phyloP scores from a whole-genome alignment of 768 basidiomycete species.

The Collybia nuda region DNA sequence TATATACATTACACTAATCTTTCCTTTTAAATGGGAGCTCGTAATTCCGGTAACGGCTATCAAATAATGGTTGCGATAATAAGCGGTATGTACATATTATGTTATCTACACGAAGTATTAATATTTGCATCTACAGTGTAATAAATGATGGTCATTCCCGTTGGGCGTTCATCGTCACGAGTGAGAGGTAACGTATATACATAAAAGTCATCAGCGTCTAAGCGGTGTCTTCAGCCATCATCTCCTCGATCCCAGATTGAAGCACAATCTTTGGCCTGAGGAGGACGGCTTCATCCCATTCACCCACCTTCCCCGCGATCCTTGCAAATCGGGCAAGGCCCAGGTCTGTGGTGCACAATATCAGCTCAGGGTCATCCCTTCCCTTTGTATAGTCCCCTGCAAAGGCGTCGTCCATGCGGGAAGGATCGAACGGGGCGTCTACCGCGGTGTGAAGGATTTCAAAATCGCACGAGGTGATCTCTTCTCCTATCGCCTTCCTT shows the following conservation, averaged over 20 bases:
- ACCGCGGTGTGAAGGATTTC: slow-evolving; percentile 46
- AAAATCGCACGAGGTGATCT: slow-evolving; percentile 56
- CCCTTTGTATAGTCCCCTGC: slow-evolving; percentile 15
- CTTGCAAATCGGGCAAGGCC: slow-evolving; percentile 45
- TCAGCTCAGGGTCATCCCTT: slow-evolving; percentile 22
- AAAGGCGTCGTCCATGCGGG: slow-evolving; percentile 48
- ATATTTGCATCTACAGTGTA: too few relatives aligned
- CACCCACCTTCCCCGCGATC: slow-evolving; percentile 35
- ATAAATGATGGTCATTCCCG: too few relatives aligned
- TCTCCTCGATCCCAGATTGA: slow-evolving; percentile 35
- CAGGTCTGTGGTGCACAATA: slow-evolving; percentile 59
- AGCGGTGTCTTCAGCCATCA: slow-evolving; percentile 20
- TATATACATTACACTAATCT: too few relatives aligned
- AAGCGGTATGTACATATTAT: too few relatives aligned
- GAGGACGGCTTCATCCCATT: slow-evolving; percentile 48
- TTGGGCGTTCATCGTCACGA: neutral
- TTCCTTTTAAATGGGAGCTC: too few relatives aligned
- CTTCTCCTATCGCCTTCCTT: slow-evolving; percentile 59
- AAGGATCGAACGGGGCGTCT: slow-evolving; percentile 37
- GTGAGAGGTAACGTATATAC: neutral
- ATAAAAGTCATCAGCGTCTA: neutral
- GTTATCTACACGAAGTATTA: too few relatives aligned
- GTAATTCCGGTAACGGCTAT: too few relatives aligned
- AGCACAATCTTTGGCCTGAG: slow-evolving; percentile 58
- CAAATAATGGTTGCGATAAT: too few relatives aligned